These are phyloP conservation scores for Echium plantagineum DNA, from an alignment of 257 asterid genomes.

Conservation along the genomic window DNA sequence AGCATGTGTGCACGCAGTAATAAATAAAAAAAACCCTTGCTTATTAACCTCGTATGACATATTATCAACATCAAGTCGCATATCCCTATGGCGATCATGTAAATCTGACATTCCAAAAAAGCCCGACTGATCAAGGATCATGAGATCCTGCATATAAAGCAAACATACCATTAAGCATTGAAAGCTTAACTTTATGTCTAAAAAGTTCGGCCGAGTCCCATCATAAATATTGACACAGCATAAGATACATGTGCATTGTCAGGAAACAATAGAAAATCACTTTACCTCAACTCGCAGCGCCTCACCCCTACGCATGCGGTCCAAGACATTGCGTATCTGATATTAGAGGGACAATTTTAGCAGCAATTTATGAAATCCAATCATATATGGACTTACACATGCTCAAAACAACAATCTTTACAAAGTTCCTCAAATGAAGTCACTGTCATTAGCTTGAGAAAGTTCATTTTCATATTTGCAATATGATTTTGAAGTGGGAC, in stretches of 20 bases:
- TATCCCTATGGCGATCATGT: constrained; percentile 40
- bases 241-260: background rate
- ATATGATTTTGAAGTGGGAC: too few species aligned
- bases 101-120: constrained; percentile 31
- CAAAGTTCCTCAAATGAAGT: too few species aligned
- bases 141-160: constrained; percentile 31
- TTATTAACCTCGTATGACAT: constrained; percentile 37
- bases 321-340: constrained; percentile 93
- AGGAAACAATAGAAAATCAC: constrained; percentile 8
- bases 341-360: too few species aligned
- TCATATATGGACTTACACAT: too few species aligned
- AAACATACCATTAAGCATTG: background rate
- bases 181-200: background rate
- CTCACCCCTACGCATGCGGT: constrained; percentile 92
- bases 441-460: too few species aligned
- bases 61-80: constrained; percentile 44
- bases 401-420: too few species aligned
- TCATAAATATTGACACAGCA: background rate
- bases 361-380: too few species aligned
- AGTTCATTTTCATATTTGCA: too few species aligned
- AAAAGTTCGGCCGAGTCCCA: background rate
- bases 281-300: constrained; percentile 81
- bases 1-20: background rate
- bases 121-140: constrained; percentile 36
- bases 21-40: background rate